Base-by-base conservation (phyloP, 352 stramenopile species). In the Pythium grandisporangium region DNA sequence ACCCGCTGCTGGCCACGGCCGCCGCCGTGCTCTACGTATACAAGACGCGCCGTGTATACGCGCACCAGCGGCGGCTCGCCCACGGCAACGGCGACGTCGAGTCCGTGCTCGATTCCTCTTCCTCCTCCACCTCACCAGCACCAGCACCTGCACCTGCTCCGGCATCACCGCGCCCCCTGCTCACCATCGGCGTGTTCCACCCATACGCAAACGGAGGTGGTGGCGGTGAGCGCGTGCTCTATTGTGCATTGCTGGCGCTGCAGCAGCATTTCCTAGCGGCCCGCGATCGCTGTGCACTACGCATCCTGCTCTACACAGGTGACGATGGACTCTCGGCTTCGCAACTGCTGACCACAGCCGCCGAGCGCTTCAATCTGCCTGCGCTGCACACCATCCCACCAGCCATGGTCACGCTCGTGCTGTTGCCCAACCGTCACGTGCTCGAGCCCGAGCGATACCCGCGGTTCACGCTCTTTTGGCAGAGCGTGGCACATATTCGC, bases 181-280 rank as follows among this genome's bases (percentile, higher is more conserved):
- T 65, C 17, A 85, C 64, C 1, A 61, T 98, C 42, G 91, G 72
- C 26, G 88, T 98, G 49, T 98, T 98, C 65, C 94, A 98, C 59
- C 95, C 91, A 25, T 94, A 97, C 61, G 95, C 92, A 29, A 91
- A 97, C 44, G 80, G 77, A 26, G 96, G 96, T 25, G 97, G 97
- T 19, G 97, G 96, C 30, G 97, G 97, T 26, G 97, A 99, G 62
- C 90, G 96, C 39, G 97, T 99, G 16, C 74, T 99, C 22, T 99
- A 97, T 87, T 96, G 95, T 50, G 87, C 86, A 11, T 70, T 99
- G 33, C 53, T 95, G 47, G 80, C 82, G 41, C 66, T 99, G 19
- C 56, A 69, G 16, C 48, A 53, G 37, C 53, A 55, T 49, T 84
- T 81, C 37, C 33, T 51, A 19, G 16, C 5, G 12, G 4, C 22